These are phyloP conservation scores for Yamadazyma buinensis DNA, from an alignment of 1,139 yeast genomes.

Conservation along the genomic window DNA sequence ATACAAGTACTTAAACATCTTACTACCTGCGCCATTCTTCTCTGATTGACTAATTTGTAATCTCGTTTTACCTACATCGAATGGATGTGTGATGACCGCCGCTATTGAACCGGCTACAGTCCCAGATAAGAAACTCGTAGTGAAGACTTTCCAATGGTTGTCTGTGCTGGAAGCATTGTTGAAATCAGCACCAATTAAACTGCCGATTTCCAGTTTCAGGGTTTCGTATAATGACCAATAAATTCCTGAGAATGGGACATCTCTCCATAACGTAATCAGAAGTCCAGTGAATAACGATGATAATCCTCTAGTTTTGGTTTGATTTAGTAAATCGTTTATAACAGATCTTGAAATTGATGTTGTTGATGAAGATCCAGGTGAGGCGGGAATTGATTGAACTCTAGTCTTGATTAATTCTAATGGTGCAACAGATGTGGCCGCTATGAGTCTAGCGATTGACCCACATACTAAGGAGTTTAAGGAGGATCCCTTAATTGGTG, in stretches of 20 bases:
- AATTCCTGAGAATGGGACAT: constrained; percentile 93
- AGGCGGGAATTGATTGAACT: constrained; percentile 74
- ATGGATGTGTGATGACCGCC: constrained; percentile 85
- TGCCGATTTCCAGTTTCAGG: constrained; percentile 26
- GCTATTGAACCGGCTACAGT: constrained; percentile 82
- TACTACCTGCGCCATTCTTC: constrained; percentile 16
- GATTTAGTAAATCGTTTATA: constrained; percentile 51
- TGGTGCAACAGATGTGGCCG: constrained; percentile 87
- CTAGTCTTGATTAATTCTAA: constrained; percentile 84
- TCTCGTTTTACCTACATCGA: constrained; percentile 96
- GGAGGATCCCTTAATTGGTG: constrained; percentile 50
- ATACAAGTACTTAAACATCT: constrained; percentile 63
- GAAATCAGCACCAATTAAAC: constrained; percentile 23
- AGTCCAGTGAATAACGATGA: constrained; percentile 77
- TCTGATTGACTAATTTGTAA: constrained; percentile 57
- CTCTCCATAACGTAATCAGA: constrained; percentile 89
- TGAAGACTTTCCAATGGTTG: constrained; percentile 54
- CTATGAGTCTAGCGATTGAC: constrained; percentile 72
- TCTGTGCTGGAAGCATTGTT: constrained; percentile 9
- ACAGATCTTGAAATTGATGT: constrained; percentile 45
- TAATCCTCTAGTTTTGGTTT: constrained; percentile 57
- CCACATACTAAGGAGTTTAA: constrained; percentile 86
- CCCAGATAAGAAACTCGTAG: constrained; percentile 79
- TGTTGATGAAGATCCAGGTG: constrained; percentile 22
- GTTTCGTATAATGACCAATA: constrained; percentile 87